Conservation (phyloP, 768 basidiomycete genomes). For the Lactifluus volemus region DNA sequence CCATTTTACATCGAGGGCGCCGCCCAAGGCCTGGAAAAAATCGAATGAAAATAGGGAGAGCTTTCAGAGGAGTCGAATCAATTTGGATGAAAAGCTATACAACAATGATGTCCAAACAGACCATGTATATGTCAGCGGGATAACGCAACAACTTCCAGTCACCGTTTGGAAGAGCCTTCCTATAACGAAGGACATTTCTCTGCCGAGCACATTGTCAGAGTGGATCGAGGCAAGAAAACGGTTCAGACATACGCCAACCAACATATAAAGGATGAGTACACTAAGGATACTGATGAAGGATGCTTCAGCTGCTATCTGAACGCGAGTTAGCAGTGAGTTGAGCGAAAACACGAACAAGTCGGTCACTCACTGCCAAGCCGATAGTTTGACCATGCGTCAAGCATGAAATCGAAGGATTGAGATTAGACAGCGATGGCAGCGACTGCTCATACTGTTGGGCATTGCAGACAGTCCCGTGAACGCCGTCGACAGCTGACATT, state of each 20-base stretch:
- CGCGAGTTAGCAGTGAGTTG: background rate
- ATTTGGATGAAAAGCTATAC: background rate
- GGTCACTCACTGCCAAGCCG: background rate
- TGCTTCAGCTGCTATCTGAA: background rate
- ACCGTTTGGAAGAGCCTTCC: background rate
- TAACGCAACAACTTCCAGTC: constrained; percentile 24
- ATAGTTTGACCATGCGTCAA: background rate
- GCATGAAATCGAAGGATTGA: background rate
- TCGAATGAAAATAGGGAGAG: constrained; percentile 26
- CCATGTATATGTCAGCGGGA: constrained; percentile 36
- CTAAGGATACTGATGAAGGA: background rate
- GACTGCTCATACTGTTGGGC: background rate
- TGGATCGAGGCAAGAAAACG: background rate
- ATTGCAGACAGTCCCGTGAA: background rate
- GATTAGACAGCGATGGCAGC: background rate
- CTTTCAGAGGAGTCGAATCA: constrained; percentile 20
- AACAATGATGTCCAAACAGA: constrained; percentile 6
- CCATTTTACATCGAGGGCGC: constrained; percentile 32
- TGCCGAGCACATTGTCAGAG: background rate
- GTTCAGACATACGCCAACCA: background rate
- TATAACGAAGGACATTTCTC: background rate
- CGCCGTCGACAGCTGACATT: background rate
- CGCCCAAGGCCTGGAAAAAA: constrained; percentile 32
- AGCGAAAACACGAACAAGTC: background rate
- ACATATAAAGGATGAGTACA: background rate